Base-by-base conservation (phyloP, 148 eudicot species). In the Spergularia marina region DNA sequence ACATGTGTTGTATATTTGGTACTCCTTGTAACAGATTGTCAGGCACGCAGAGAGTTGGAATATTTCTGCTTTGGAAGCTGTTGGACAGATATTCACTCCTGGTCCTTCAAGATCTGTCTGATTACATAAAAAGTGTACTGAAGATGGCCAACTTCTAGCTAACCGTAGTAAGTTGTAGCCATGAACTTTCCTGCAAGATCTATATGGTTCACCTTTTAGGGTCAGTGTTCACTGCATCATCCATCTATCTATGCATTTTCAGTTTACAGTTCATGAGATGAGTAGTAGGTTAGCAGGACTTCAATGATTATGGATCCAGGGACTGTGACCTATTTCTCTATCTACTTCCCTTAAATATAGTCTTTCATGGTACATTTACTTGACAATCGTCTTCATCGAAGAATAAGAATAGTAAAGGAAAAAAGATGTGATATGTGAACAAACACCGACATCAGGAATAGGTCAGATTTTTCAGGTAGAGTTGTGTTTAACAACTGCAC, bases 21-120 rank as follows among this genome's bases (percentile, higher is more conserved):
- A 12, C 36, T 69, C 12, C 23, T 76, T 71, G 41, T 34, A 70
- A 80, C 88, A 94, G 97, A 87, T 95, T 74, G 82, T 85, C 17
- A 84, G 85, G 81, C 97, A 95, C 84, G 82, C 84, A 6, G 98
- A 95, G 82, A 92, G 91, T 60, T 95, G 98, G 98, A 90, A 83
- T 73, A 75, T 92, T 53, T 89, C 96, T 55, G 97, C 98, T 65
- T 77, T 92, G 74, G 89, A 95, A 86, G 98, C 98, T 64, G 80
- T 92, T 75, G 90, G 87, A 47, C 98, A 92, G 86, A 89, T 95
- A 77, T 92, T 95, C 78, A 88, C 94, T 54, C 87, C 94, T 16
- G 77, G 87, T 65, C 72, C 51, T 68, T 64, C 79, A 76, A 76
- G 74, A 12, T 67, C 25, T 83, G 47, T 62, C 61, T 66, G 73